Evolutionary conservation across 2,329 filamentous ascomycete species (phyloP), one percentile per base, ranked within the genome.

Genomic region (Lachnellula hyalina): DNA sequence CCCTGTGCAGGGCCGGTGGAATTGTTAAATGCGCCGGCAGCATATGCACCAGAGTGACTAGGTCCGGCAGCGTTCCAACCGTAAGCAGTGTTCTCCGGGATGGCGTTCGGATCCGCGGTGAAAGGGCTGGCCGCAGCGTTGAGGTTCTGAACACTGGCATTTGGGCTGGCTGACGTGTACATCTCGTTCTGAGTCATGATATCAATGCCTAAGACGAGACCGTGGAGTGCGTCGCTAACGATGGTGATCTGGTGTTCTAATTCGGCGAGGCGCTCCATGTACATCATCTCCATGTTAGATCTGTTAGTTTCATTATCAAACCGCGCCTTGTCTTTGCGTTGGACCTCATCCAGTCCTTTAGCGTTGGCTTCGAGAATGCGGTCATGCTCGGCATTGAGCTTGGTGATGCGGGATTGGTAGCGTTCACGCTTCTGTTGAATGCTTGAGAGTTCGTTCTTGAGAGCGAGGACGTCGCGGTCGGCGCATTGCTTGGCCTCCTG

Each of bases 311-410:
- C 54, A 51, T 66, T 69, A 3, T 57, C 62, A 42, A 61, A 56
- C 7, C 63, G 65, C 34, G 68, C 65, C 11, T 56, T 60, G 38
- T 63, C 62, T 49, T 63, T 65, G 15, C 68, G 67, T 50, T 72
- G 66, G 23, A 61, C 66, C 57, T 71, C 70, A 47, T 70, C 66
- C 12, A 69, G 56, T n/a, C 81, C 83, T 51, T 77, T 75, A 2
- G 82, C 77, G 63, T 84, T 84, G 62, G 86, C 86, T 62, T 86
- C 83, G 23, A 80, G 78, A 63, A 91, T 84, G 63, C 84, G 84
- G 53, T 84, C 83, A 62, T 87, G 79, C 70, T 91, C 87, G 61
- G 82, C 84, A 61, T 87, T 84, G 23, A 90, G 82, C 73, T 89
- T 89, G 66, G 79, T 78, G 63, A 89, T 86, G 49, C 88, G 84